Evolutionary conservation across 1,284 basidiomycete genomes (phyloP).

Genomic region (Cystobasidium pallidum): DNA sequence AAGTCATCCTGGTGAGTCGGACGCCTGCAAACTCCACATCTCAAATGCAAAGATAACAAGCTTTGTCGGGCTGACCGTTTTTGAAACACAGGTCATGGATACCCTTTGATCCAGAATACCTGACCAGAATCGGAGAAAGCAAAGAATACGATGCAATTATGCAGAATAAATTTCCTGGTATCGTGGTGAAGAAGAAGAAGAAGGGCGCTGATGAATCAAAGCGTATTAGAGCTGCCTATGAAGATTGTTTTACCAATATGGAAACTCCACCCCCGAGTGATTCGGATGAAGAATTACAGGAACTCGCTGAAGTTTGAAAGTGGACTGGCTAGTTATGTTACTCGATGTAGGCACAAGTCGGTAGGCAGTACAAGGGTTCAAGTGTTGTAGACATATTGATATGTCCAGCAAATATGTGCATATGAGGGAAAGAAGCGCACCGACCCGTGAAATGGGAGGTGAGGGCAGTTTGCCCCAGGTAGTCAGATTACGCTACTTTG

Average conservation of each 20-base stretch:
- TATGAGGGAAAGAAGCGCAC: too few species aligned
- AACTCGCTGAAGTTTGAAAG: too few species aligned
- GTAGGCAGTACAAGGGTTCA: too few species aligned
- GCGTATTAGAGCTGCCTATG: conserved; percentile 11
- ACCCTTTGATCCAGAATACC: conserved; percentile 8
- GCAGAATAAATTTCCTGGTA: neutral
- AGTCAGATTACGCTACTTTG: neutral
- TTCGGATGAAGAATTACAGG: conserved; percentile 30
- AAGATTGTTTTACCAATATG: conserved; percentile 5
- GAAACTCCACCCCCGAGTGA: conserved; percentile 25
- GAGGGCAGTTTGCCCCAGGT: neutral
- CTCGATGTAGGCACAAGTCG: too few species aligned
- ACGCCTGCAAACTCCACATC: too few species aligned
- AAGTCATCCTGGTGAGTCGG: neutral
- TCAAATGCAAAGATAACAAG: too few species aligned
- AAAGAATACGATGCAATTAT: conserved; percentile 25
- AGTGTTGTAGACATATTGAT: too few species aligned
- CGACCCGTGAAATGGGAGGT: neutral
- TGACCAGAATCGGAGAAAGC: conserved; percentile 18
- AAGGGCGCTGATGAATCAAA: neutral
- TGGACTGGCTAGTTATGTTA: too few species aligned
- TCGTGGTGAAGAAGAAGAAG: neutral
- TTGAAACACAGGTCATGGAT: conserved; percentile 20
- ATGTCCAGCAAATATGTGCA: too few species aligned
- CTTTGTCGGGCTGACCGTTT: too few species aligned